Percentiles rank a stretch among this genome's conserved stretches.
Evolutionary conservation across 2,329 filamentous ascomycete species (phyloP).

Genomic region (Xylaria sp.): DNA sequence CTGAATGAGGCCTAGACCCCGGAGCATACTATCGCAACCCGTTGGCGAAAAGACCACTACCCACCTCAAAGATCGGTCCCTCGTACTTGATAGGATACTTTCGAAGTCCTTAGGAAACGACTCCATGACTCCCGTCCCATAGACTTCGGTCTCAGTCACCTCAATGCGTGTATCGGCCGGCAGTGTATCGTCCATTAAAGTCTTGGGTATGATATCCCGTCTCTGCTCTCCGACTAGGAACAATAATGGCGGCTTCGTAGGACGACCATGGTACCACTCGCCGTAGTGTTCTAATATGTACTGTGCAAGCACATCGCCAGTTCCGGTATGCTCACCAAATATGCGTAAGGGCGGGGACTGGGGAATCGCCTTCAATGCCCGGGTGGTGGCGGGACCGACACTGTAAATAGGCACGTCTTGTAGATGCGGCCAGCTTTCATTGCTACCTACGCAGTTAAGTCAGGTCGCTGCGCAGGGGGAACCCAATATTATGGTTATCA

Average conservation of each 20-base stretch:
- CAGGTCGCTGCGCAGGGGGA: conserved; percentile 17
- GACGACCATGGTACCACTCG: conserved; percentile 57
- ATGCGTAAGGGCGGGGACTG: conserved; percentile 67
- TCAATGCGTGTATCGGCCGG: conserved; percentile 62
- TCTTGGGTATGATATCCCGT: conserved; percentile 88
- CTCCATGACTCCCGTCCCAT: conserved; percentile 84
- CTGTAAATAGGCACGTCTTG: conserved; percentile 74
- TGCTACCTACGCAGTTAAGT: conserved; percentile 45
- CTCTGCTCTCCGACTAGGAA: conserved; percentile 93
- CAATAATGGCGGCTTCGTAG: conserved; percentile 71
- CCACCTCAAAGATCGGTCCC: conserved; percentile 65
- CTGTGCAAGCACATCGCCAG: conserved; percentile 79
- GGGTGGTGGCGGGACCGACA: conserved; percentile 82
- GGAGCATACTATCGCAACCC: conserved; percentile 70
- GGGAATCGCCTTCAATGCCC: conserved; percentile 70
- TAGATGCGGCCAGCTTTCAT: conserved; percentile 61
- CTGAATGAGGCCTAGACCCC: conserved; percentile 60
- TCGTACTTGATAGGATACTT: conserved; percentile 59
- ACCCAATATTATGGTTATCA: conserved; percentile 30
- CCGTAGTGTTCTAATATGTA: conserved; percentile 84
- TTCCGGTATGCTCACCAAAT: conserved; percentile 84
- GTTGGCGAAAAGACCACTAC: conserved; percentile 78
- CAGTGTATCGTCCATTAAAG: conserved; percentile 70
- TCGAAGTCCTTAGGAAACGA: conserved; percentile 78
- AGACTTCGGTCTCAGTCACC: conserved; percentile 85